Evolutionary conservation across 2,329 filamentous ascomycete species (phyloP), one percentile per base, ranked within the genome.

Genomic region (Elsinoe batatas): DNA sequence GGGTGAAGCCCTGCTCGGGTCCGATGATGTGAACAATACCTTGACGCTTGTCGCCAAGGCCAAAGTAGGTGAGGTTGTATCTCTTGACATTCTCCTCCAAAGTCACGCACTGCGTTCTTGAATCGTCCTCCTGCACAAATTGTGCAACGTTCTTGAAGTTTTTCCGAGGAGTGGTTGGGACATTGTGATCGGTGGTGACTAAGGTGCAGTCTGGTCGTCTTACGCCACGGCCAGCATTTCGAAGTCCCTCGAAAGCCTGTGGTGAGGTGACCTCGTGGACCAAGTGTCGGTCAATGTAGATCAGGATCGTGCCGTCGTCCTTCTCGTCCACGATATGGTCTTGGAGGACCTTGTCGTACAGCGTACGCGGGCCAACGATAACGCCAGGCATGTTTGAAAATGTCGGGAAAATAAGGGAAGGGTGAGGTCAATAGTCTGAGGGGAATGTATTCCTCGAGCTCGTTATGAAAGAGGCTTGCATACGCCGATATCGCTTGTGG

Each of bases 1-100:
- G 85, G 56, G 93, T 98, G 78, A 98, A 98, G 63, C 93, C 93
- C 73, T 98, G 93, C 77, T 98, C 93, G 38, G 93, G 93, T 35
- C 93, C 93, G 65, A 98, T 97, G 66, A 98, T 88, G 74, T 98
- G 93, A 57, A 97, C 93, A 65, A 98, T 98, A 62, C 93, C 93
- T 74, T 98, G 93, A 62, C 93, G 85, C 79, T 93, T 94, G 74
- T 97, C 91, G 63, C 86, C 88, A 61, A 98, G 84, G 59, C 93
- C 93, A 69, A 98, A 98, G 75, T 96, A 97, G 70, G 91, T 96
- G 67, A 98, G 79, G 67, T 88, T 90, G 69, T 96, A 97, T 62
- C 91, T 88, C 75, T 91, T 93, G 65, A 98, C 91, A 66, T 98
- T 98, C 65, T 96, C 85, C 76, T 98, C 93, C 60, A 98, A 83